Evolutionary conservation across 2,329 filamentous ascomycete genomes (phyloP), one percentile per base, ranked within the genome.

Genomic region (Thelonectria discophora): DNA sequence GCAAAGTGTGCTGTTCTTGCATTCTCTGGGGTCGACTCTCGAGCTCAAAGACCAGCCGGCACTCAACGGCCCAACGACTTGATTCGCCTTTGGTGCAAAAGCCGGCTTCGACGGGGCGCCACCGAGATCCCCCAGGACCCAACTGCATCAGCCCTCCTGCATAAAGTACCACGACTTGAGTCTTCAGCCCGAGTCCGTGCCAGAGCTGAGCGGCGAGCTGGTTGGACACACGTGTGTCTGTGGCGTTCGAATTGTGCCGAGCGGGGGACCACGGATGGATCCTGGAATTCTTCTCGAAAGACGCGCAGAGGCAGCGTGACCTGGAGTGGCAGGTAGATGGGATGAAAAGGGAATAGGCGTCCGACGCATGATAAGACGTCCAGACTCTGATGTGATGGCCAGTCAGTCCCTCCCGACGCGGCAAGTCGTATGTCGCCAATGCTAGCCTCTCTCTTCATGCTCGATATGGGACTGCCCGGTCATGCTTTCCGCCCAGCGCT

Each of bases 181-280:
- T 30, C 27, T 30, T 60, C 34, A 46, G 42, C 45, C 45, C 39
- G 58, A 21, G 69, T 64, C 69, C 57, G 69, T 71, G 69, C 69
- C 27, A 63, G 40, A 39, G 57, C 40, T 55, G 55, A 63, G 50
- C 50, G 43, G 37, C 52, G n/a, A 43, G 20, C 20, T 47, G 49
- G 57, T 53, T 45, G 63, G 57, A 46, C 58, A 65, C 43, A 37
- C 34, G 52, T 52, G 58, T 55, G 45, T 66, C 40, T 52, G 48
- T 71, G 69, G 69, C 67, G 67, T 50, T 55, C 60, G 37, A 64
- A 60, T 69, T 68, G 65, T 55, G 42, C 55, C 56, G 60, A 56
- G 57, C 62, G 58, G 52, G 58, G 57, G 48, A 58, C 60, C 30
- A 13, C 30, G 56, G 43, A 55, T 45, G 58, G 46, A 62, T 62